Evolutionary conservation across 306 rosid genomes (phyloP).

Genomic region (Carpinus viminea): DNA sequence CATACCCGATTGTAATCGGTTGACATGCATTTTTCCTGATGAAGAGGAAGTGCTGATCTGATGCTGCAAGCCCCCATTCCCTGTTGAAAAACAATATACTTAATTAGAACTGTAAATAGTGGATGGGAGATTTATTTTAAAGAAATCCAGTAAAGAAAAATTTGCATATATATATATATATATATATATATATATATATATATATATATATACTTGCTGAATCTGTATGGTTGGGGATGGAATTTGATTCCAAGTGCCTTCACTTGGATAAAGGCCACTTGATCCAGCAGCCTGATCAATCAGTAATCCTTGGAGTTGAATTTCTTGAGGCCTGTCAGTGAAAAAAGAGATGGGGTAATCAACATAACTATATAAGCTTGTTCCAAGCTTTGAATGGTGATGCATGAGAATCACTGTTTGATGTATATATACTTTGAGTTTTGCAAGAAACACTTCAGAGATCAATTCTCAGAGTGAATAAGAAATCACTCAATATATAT

Average conservation of each 20-base stretch:
- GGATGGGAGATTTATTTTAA: not conserved
- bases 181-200: not conserved
- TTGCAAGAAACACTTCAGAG: no score
- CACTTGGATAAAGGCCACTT: not conserved
- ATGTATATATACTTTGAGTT: not conserved
- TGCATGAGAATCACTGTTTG: no score
- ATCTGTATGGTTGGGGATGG: conserved; percentile 18
- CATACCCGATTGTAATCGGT: no score
- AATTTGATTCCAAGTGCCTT: conserved; percentile 3
- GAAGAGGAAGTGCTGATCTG: conserved; percentile 3
- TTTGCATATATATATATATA: not conserved
- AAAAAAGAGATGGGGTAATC: no score
- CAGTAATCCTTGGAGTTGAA: conserved; percentile 21
- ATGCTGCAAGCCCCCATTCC: not conserved
- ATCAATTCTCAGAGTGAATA: no score
- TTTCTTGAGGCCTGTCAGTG: conserved; percentile 22
- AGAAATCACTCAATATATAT: no score
- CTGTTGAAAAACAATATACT: not conserved
- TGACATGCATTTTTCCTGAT: conserved; percentile 6
- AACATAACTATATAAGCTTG: no score
- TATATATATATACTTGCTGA: conserved; percentile 1
- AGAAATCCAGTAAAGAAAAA: not conserved
- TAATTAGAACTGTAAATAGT: not conserved
- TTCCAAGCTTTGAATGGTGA: no score
- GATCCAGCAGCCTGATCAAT: not conserved